Evolutionary conservation across 768 basidiomycete genomes (phyloP).

Genomic region (Hirschioporus abietinus): DNA sequence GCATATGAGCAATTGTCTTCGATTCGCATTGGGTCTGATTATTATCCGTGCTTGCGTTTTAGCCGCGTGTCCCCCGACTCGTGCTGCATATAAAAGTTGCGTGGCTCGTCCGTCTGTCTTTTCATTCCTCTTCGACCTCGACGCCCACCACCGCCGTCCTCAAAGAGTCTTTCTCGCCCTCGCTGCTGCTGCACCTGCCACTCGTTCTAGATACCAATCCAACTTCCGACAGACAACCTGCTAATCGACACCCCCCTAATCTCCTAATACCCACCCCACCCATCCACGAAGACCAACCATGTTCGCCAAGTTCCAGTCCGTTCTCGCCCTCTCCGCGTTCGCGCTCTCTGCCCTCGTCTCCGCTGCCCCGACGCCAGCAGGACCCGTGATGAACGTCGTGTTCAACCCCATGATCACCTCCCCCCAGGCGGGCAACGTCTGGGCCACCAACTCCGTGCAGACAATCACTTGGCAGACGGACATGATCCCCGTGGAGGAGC

Average conservation of each 20-base stretch:
- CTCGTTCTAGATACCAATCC: background rate
- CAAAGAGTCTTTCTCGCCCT: background rate
- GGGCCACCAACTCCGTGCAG: background rate
- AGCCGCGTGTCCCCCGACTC: background rate
- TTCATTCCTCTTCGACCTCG: background rate
- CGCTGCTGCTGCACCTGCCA: background rate
- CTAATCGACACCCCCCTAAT: background rate
- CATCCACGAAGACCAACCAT: background rate
- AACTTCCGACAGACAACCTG: background rate
- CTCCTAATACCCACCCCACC: background rate
- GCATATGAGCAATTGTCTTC: background rate
- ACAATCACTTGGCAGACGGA: constrained; percentile 16
- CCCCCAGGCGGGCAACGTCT: background rate
- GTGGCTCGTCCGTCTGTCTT: background rate
- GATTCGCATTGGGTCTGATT: background rate
- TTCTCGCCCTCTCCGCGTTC: background rate
- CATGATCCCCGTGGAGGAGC: constrained; percentile 32
- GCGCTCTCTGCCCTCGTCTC: background rate
- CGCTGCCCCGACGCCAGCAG: background rate
- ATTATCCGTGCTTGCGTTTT: background rate
- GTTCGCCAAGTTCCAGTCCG: background rate
- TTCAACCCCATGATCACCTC: constrained; percentile 3
- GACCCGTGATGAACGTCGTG: background rate
- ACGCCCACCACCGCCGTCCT: background rate
- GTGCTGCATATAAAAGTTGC: background rate